phyloP scores from a whole-genome alignment of 2,329 filamentous ascomycete genomes.

The Colletotrichum simmondsii region DNA sequence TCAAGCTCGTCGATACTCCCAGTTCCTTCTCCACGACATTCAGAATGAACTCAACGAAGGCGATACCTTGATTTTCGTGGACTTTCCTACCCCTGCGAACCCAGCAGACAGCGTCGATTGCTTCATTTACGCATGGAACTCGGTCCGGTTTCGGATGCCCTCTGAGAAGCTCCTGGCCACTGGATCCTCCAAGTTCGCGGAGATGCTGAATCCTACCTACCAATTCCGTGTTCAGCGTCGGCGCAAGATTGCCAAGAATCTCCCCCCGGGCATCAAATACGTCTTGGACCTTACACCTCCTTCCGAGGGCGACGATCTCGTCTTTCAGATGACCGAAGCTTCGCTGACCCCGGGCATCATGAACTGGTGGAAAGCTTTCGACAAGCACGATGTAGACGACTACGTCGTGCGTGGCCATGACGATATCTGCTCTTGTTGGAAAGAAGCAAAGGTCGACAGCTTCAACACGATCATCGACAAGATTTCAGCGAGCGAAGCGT shows the following conservation, averaged over 20 bases:
- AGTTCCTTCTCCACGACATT: slow-evolving; percentile 35
- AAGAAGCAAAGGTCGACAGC: not conserved
- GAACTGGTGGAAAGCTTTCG: slow-evolving; percentile 60
- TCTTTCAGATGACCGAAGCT: slow-evolving; percentile 67
- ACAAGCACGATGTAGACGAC: slow-evolving; percentile 45
- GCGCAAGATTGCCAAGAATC: slow-evolving; percentile 45
- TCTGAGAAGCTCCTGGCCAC: slow-evolving; percentile 58
- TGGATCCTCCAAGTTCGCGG: slow-evolving; percentile 58
- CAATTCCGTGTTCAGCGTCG: slow-evolving; percentile 53
- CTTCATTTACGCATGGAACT: slow-evolving; percentile 45
- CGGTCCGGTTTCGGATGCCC: slow-evolving; percentile 54
- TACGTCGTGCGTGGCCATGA: slow-evolving; percentile 52
- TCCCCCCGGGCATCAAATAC: slow-evolving; percentile 61
- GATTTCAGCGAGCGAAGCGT: not conserved
- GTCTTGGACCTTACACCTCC: slow-evolving; percentile 73
- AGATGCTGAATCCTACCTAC: slow-evolving; percentile 53
- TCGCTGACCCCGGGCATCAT: slow-evolving; percentile 67
- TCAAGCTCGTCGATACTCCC: slow-evolving; percentile 11
- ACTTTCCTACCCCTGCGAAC: slow-evolving; percentile 44
- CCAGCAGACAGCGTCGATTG: slow-evolving; percentile 44
- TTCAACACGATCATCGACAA: not conserved
- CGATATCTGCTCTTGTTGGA: slow-evolving; percentile 49
- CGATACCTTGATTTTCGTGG: slow-evolving; percentile 58
- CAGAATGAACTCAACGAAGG: slow-evolving; percentile 41
- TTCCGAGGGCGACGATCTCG: slow-evolving; percentile 70